phyloP scores from a whole-genome alignment of 495 filamentous ascomycete species.

The Penicillium canescens region DNA sequence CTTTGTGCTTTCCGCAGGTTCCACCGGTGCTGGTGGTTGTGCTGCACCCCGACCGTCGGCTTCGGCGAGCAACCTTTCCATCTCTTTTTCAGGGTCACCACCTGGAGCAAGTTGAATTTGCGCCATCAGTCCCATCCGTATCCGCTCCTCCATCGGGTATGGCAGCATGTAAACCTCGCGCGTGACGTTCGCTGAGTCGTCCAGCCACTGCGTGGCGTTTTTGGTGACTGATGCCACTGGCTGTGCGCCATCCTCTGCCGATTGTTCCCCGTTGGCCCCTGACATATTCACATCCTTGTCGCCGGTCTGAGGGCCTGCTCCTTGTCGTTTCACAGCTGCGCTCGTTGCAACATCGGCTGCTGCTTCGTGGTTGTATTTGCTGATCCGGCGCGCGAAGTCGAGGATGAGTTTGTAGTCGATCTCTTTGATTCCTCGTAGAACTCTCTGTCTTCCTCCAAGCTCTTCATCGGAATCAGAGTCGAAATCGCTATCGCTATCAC shows the following conservation, averaged over 20 bases:
- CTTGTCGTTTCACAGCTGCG: slow-evolving; percentile 14
- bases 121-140: slow-evolving; percentile 50
- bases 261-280: slow-evolving; percentile 26
- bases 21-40: slow-evolving; percentile 21
- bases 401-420: slow-evolving; percentile 46
- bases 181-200: slow-evolving; percentile 43
- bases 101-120: slow-evolving; percentile 42
- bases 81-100: slow-evolving; percentile 41
- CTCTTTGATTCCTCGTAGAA: slow-evolving; percentile 26
- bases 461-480: slow-evolving; percentile 27
- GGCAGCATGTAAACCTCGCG: slow-evolving; percentile 48
- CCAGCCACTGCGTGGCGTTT: slow-evolving; percentile 46
- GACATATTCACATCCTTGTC: slow-evolving; percentile 34
- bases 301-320: slow-evolving; percentile 11
- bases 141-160: slow-evolving; percentile 49
- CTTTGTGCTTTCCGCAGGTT: slow-evolving; percentile 18
- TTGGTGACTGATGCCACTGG: slow-evolving; percentile 45
- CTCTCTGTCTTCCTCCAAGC: slow-evolving; percentile 4
- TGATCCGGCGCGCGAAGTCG: slow-evolving; percentile 49
- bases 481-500: slow-evolving; percentile 29
- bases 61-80: slow-evolving; percentile 43
- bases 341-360: slow-evolving; percentile 44
- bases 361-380: slow-evolving; percentile 50
- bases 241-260: slow-evolving; percentile 24
- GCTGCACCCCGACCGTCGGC: slow-evolving; percentile 40